Evolutionary conservation across 2,329 filamentous ascomycete genomes (phyloP), one percentile per base, ranked within the genome.

Genomic region (Botryotinia narcissicola): DNA sequence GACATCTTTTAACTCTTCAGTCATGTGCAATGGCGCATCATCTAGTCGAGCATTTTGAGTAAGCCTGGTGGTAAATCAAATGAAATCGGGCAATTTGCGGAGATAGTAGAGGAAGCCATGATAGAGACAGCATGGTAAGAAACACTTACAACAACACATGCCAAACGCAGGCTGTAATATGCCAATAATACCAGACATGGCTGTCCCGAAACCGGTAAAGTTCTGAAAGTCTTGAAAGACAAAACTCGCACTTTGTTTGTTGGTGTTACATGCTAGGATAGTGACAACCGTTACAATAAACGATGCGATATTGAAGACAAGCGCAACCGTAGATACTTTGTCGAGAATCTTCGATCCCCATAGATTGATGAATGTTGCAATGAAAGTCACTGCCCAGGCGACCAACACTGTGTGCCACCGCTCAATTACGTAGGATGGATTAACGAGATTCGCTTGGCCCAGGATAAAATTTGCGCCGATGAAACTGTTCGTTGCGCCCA

Each of bases 141-240:
- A 22, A 35, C 16, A 75, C 77, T 78, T 76, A 76, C 78, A 84
- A 73, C 84, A 85, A 78, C 85, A 87, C 86, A 88, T 87, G 44
- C 86, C 86, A 73, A 88, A 88, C 0, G 84, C 85, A 61, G 85
- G 83, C 76, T 89, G 86, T 9, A 89, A 77, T 20, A 89, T 83
- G 3, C 87, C 87, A 32, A 89, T 80, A 44, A 88, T 84, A 0
- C 86, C 85, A 7, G 85, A 83, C 80, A 88, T 88, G 0, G 83
- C 81, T 16, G 82, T 80, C 5, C 83, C 83, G 78, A 86, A 88
- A 3, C 87, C 87, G 0, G 86, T 86, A 57, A 84, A 82, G 74
- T 88, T 88, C 71, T 87, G 84, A 74, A 88, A 88, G 40, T 87
- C 84, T 25, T 78, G 77, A 77, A 89, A 89, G 14, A 89, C 87